These are phyloP conservation scores for Alternaria longipes DNA, from an alignment of 2,329 filamentous ascomycete genomes.

Conservation along the genomic window DNA sequence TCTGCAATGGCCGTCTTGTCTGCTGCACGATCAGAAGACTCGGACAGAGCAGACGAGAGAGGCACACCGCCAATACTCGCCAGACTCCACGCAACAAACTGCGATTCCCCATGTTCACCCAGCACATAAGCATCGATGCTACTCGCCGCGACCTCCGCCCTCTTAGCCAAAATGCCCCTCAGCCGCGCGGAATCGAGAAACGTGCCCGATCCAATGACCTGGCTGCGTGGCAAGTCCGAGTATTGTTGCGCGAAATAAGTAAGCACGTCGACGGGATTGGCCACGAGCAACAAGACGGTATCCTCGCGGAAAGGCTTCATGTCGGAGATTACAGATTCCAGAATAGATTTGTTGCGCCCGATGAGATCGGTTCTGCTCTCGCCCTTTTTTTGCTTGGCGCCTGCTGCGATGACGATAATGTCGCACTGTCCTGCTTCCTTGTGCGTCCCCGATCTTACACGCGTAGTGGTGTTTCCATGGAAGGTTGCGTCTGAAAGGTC, in stretches of 20 bases:
- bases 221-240: constrained; percentile 20
- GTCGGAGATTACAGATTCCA: constrained; percentile 29
- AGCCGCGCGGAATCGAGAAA: constrained; percentile 33
- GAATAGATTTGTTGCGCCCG: constrained; percentile 33
- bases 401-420: constrained; percentile 31
- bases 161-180: constrained; percentile 22
- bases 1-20: constrained; percentile 21
- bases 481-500: constrained; percentile 22
- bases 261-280: constrained; percentile 35
- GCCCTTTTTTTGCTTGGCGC: constrained; percentile 36
- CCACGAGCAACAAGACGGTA: constrained; percentile 29
- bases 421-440: constrained; percentile 36
- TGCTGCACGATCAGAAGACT: not conserved
- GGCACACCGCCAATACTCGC: constrained; percentile 24
- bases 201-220: constrained; percentile 32
- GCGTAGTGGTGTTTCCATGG: constrained; percentile 29
- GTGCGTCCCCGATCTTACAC: constrained; percentile 31
- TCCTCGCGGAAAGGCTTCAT: constrained; percentile 31
- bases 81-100: constrained; percentile 30
- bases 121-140: constrained; percentile 30
- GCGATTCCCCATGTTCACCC: constrained; percentile 30
- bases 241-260: constrained; percentile 32
- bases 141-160: constrained; percentile 21
- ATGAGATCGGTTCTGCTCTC: constrained; percentile 33
- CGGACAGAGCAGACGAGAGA: not conserved